Percentiles rank a stretch among this genome's conserved stretches.
phyloP scores from a whole-genome alignment of 2,329 filamentous ascomycete genomes.

The Tolypocladium tundrense region DNA sequence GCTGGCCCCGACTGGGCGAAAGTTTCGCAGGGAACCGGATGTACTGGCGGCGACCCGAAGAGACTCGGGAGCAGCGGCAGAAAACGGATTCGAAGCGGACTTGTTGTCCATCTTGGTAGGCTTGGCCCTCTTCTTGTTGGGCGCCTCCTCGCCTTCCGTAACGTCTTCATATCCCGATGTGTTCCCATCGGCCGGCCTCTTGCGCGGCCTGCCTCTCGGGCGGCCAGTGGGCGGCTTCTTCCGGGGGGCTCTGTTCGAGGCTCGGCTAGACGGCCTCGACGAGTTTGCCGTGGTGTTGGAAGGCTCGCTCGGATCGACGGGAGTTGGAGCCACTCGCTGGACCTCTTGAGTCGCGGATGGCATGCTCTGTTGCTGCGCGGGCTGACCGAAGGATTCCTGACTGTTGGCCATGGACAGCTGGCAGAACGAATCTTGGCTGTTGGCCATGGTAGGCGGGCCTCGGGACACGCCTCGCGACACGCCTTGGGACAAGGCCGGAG shows the following conservation, averaged over 20 bases:
- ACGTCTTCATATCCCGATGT: constrained; percentile 65
- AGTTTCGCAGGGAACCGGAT: constrained; percentile 74
- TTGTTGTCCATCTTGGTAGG: constrained; percentile 57
- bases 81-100: constrained; percentile 63
- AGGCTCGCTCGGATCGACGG: constrained; percentile 12
- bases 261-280: constrained; percentile 51
- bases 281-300: constrained; percentile 17
- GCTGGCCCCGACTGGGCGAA: constrained; percentile 58
- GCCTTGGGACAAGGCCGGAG: constrained; percentile 24
- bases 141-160: constrained; percentile 48
- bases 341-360: constrained; percentile 14
- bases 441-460: constrained; percentile 5
- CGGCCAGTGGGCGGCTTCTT: constrained; percentile 40
- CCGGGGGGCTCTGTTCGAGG: constrained; percentile 33
- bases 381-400: constrained; percentile 16
- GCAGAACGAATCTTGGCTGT: background rate
- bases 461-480: constrained; percentile 21
- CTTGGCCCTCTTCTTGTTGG: constrained; percentile 63
- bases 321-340: constrained; percentile 24
- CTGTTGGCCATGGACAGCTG: constrained; percentile 3
- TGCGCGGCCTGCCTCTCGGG: constrained; percentile 45
- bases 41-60: constrained; percentile 86
- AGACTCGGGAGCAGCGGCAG: constrained; percentile 67
- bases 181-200: constrained; percentile 49
- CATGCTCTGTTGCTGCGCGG: constrained; percentile 7